Percentiles rank a stretch among this genome's conserved stretches.
Conservation (phyloP, 805 yeast genomes). For the Nakazawaea siamensis region DNA sequence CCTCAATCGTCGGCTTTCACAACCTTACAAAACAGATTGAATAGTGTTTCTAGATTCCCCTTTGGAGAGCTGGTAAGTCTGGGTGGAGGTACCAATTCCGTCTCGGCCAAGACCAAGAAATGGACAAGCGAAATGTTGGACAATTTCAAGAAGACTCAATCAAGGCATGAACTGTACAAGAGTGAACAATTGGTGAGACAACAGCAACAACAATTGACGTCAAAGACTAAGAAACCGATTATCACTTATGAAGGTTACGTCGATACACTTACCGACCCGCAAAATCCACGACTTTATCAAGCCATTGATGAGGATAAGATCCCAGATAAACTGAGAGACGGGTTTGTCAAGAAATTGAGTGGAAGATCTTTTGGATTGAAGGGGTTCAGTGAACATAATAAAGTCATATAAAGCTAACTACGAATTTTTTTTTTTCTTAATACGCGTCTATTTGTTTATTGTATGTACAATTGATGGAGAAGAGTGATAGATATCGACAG, state of each 20-base stretch:
- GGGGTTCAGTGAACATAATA: constrained; percentile 15
- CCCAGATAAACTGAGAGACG: constrained; percentile 13
- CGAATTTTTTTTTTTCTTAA: neutral
- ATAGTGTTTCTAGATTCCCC: constrained; percentile 40
- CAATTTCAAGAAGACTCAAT: constrained; percentile 42
- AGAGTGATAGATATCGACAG: neutral
- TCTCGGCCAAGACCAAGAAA: constrained; percentile 19
- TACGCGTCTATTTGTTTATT: neutral
- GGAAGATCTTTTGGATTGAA: constrained; percentile 23
- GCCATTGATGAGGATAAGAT: constrained; percentile 16
- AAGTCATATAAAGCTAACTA: neutral
- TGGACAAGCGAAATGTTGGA: constrained; percentile 27
- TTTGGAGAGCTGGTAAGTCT: neutral
- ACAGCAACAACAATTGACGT: constrained; percentile 4
- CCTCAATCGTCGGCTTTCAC: constrained; percentile 91
- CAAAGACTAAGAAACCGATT: constrained; percentile 9
- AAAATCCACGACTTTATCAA: constrained; percentile 6
- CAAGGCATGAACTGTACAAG: constrained; percentile 23
- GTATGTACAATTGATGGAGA: neutral
- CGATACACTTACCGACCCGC: constrained; percentile 1
- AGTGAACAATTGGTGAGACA: constrained; percentile 7
- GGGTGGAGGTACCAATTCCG: neutral
- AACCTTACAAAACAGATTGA: constrained; percentile 70
- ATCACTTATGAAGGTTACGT: constrained; percentile 6
- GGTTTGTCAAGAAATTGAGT: constrained; percentile 20